Conservation (phyloP, 2,329 filamentous ascomycete genomes). For the Pseudopithomyces maydicus region DNA sequence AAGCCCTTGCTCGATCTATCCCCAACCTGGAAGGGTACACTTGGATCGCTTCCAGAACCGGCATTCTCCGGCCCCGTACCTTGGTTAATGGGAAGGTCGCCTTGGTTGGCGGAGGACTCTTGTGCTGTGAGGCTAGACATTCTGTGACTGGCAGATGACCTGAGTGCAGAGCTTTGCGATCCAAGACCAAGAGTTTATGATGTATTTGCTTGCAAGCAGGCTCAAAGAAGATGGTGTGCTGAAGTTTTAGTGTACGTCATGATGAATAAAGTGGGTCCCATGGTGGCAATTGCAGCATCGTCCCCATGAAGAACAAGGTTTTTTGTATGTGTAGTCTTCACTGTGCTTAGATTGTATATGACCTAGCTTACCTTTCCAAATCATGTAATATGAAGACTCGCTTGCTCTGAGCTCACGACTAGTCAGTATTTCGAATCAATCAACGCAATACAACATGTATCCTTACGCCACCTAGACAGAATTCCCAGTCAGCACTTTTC, state of each 20-base stretch:
- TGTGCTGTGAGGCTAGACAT: slow-evolving; percentile 21
- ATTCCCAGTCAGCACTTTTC: neutral
- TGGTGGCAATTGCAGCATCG: neutral
- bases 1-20: neutral
- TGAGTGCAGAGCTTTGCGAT: neutral
- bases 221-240: neutral
- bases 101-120: slow-evolving; percentile 19
- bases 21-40: slow-evolving; percentile 5
- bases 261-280: neutral
- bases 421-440: too few relatives aligned
- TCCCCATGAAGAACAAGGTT: neutral
- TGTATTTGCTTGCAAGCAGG: neutral
- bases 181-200: neutral
- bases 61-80: slow-evolving; percentile 2
- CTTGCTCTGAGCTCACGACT: too few relatives aligned
- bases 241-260: neutral
- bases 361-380: too few relatives aligned
- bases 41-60: slow-evolving; percentile 8
- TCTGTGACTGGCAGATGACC: neutral
- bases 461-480: neutral
- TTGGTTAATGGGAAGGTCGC: slow-evolving; percentile 15
- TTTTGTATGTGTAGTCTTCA: neutral
- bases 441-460: too few relatives aligned
- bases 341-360: neutral
- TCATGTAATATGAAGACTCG: too few relatives aligned